Evolutionary conservation across 2,329 filamentous ascomycete genomes (phyloP).

Genomic region (Fusarium decemcellulare): DNA sequence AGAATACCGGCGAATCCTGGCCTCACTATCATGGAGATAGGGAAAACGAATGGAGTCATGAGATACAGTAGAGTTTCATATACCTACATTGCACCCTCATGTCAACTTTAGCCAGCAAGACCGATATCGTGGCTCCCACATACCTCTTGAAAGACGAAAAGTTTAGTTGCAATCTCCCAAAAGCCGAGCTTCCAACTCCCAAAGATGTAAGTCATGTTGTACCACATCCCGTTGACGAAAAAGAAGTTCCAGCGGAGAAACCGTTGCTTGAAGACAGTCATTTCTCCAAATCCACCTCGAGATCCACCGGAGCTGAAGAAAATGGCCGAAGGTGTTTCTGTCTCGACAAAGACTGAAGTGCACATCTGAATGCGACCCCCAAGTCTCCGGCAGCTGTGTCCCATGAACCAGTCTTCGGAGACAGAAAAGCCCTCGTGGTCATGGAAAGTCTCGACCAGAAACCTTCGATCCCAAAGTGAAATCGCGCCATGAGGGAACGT

Average conservation of each 20-base stretch:
- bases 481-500: slow-evolving; percentile 29
- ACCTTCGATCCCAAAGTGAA: slow-evolving; percentile 20
- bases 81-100: neutral
- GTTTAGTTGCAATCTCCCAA: slow-evolving; percentile 19
- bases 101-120: neutral
- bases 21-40: slow-evolving; percentile 11
- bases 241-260: slow-evolving; percentile 32
- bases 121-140: neutral
- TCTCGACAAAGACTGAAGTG: slow-evolving; percentile 27
- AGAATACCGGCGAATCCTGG: slow-evolving; percentile 14
- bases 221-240: slow-evolving; percentile 24
- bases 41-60: slow-evolving; percentile 21
- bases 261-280: slow-evolving; percentile 28
- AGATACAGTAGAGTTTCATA: slow-evolving; percentile 23
- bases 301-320: slow-evolving; percentile 15
- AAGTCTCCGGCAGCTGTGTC: slow-evolving; percentile 15
- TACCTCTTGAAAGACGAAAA: slow-evolving; percentile 26
- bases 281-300: slow-evolving; percentile 24
- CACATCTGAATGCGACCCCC: slow-evolving; percentile 30
- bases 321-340: slow-evolving; percentile 24
- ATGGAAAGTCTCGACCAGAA: slow-evolving; percentile 24
- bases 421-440: slow-evolving; percentile 22
- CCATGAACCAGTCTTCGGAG: slow-evolving; percentile 30
- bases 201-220: slow-evolving; percentile 20
- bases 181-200: slow-evolving; percentile 21